phyloP scores from a whole-genome alignment of 2,329 filamentous ascomycete species.

The Cordyceps fumosorosea region DNA sequence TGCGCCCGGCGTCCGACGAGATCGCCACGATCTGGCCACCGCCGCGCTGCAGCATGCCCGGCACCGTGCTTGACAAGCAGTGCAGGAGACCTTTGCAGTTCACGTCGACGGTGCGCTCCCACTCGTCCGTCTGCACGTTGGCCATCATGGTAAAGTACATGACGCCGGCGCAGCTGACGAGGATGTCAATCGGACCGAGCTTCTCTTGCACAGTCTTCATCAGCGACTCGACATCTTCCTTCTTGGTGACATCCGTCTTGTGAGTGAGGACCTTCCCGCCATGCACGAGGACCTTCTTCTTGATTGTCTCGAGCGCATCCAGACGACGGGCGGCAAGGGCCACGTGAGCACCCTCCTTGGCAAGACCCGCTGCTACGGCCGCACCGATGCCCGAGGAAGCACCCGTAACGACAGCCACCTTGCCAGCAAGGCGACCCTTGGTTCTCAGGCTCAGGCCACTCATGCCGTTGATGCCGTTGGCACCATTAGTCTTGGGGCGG shows the following conservation, averaged over 20 bases:
- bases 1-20: slow-evolving; percentile 74
- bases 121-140: slow-evolving; percentile 65
- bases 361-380: slow-evolving; percentile 63
- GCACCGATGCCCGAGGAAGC: slow-evolving; percentile 76
- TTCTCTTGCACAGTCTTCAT: slow-evolving; percentile 51
- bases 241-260: slow-evolving; percentile 66
- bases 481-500: slow-evolving; percentile 33
- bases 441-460: not conserved
- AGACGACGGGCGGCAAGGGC: slow-evolving; percentile 65
- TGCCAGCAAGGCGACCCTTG: slow-evolving; percentile 57
- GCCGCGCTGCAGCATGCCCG: slow-evolving; percentile 63
- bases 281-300: slow-evolving; percentile 48
- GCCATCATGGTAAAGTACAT: slow-evolving; percentile 91
- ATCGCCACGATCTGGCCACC: slow-evolving; percentile 72
- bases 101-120: slow-evolving; percentile 76
- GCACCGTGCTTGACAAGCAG: slow-evolving; percentile 62
- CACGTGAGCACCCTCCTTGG: slow-evolving; percentile 63
- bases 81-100: slow-evolving; percentile 80
- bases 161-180: slow-evolving; percentile 75
- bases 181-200: slow-evolving; percentile 68
- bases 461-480: slow-evolving; percentile 16
- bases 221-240: slow-evolving; percentile 58
- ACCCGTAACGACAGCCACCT: slow-evolving; percentile 70
- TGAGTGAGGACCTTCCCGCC: slow-evolving; percentile 62
- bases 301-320: slow-evolving; percentile 61